A percentile compares a stretch with the other conserved stretches of the same genome.
Evolutionary conservation across 805 yeast genomes (phyloP).

Genomic region (Candida krabiensis): DNA sequence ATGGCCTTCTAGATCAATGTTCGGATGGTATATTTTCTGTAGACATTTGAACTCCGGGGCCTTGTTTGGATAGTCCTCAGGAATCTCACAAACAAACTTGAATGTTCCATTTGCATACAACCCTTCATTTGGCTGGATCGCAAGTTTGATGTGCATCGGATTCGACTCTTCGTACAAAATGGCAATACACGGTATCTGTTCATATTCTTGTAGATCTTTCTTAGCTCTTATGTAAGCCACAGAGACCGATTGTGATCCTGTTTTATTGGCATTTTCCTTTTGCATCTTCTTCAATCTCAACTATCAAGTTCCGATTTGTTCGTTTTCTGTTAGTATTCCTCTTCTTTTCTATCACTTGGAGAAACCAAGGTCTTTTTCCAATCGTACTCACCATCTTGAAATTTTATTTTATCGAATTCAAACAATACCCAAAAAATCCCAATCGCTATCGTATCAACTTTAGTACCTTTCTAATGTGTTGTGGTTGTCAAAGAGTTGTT

Average conservation of each 20-base stretch:
- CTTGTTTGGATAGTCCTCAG: slow-evolving; percentile 82
- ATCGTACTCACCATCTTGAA: not conserved
- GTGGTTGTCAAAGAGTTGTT: too few species aligned
- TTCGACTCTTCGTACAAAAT: slow-evolving; percentile 48
- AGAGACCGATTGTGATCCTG: slow-evolving; percentile 22
- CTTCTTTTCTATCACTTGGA: too few species aligned
- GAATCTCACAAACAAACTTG: slow-evolving; percentile 62
- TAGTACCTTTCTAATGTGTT: too few species aligned
- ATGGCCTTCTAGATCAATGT: slow-evolving; percentile 86
- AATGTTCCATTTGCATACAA: slow-evolving; percentile 70
- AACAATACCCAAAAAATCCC: too few species aligned
- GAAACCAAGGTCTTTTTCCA: not conserved
- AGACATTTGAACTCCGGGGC: slow-evolving; percentile 82
- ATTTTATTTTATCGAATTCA: too few species aligned
- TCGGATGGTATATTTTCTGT: slow-evolving; percentile 85
- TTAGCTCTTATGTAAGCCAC: slow-evolving; percentile 77
- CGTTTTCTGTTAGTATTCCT: not conserved
- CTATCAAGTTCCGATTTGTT: slow-evolving; percentile 14
- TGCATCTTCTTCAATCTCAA: slow-evolving; percentile 33
- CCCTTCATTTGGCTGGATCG: slow-evolving; percentile 69
- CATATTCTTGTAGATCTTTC: slow-evolving; percentile 69
- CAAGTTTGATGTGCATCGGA: slow-evolving; percentile 60
- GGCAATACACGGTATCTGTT: slow-evolving; percentile 57
- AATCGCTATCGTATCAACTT: too few species aligned
- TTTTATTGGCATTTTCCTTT: slow-evolving; percentile 20